Evolutionary conservation across 1,284 basidiomycete species (phyloP).

Genomic region (Meira miltonrushii): DNA sequence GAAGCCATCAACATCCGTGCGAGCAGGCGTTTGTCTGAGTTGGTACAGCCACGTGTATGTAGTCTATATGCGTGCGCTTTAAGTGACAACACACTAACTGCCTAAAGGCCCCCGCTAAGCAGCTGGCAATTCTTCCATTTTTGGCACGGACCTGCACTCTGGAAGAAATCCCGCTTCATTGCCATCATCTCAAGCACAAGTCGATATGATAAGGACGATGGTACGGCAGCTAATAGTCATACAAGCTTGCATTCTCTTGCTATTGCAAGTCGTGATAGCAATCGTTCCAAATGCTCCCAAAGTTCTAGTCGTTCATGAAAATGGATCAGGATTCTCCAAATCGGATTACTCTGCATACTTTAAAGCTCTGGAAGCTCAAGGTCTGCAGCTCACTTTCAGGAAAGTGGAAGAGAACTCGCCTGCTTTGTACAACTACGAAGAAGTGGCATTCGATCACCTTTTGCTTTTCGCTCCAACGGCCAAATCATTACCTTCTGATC

Average conservation of each 20-base stretch:
- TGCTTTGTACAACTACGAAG: slow-evolving; percentile 32
- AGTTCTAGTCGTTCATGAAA: slow-evolving; percentile 38
- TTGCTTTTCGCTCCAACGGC: slow-evolving; percentile 32
- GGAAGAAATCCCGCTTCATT: too few relatives aligned
- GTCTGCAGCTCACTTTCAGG: slow-evolving; percentile 28
- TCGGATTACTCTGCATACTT: slow-evolving; percentile 26
- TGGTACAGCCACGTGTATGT: too few relatives aligned
- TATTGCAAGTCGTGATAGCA: not conserved
- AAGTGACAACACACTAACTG: too few relatives aligned
- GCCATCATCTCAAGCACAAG: not conserved
- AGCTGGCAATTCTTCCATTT: too few relatives aligned
- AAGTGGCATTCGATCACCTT: slow-evolving; percentile 42
- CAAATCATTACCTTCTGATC: slow-evolving; percentile 62
- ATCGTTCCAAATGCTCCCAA: slow-evolving; percentile 38
- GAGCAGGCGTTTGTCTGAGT: too few relatives aligned
- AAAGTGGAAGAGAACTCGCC: slow-evolving; percentile 22
- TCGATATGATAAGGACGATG: not conserved
- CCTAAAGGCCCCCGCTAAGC: too few relatives aligned
- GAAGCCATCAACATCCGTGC: too few relatives aligned
- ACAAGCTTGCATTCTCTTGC: not conserved
- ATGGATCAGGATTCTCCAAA: not conserved
- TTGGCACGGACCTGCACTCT: too few relatives aligned
- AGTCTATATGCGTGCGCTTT: too few relatives aligned
- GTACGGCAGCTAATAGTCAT: not conserved
- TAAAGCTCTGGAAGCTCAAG: slow-evolving; percentile 22